Evolutionary conservation across 2,329 filamentous ascomycete genomes (phyloP).

Genomic region (Hypomyces rosellus): DNA sequence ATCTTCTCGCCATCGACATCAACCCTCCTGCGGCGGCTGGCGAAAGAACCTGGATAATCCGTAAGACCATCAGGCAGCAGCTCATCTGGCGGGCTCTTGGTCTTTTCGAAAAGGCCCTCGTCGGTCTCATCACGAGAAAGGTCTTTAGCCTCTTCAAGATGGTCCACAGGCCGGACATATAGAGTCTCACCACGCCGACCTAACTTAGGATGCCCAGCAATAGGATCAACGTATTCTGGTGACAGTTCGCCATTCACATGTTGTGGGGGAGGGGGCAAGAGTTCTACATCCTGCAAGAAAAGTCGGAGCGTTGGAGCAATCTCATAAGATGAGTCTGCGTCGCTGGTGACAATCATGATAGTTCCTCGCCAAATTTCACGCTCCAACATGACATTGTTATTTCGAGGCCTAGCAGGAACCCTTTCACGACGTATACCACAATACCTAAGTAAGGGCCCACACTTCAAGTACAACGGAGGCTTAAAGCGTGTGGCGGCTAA

Average conservation of each 20-base stretch:
- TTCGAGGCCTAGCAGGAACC: conserved; percentile 26
- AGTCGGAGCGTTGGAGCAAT: conserved; percentile 72
- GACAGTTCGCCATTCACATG: conserved; percentile 61
- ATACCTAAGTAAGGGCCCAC: conserved; percentile 84
- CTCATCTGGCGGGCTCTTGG: conserved; percentile 46
- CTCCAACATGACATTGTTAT: conserved; percentile 33
- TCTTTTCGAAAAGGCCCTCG: conserved; percentile 72
- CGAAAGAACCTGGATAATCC: conserved; percentile 48
- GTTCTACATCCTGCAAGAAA: conserved; percentile 79
- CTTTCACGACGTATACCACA: conserved; percentile 70
- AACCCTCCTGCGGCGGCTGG: conserved; percentile 46
- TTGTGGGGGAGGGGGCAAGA: conserved; percentile 70
- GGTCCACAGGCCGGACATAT: conserved; percentile 84
- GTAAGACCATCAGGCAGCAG: conserved; percentile 33
- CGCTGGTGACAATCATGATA: conserved; percentile 90
- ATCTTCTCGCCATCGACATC: conserved; percentile 70
- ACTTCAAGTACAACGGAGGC: conserved; percentile 78
- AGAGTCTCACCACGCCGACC: conserved; percentile 79
- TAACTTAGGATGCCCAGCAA: conserved; percentile 80
- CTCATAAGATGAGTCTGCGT: conserved; percentile 75
- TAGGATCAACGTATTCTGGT: conserved; percentile 80
- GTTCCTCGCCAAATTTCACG: conserved; percentile 87
- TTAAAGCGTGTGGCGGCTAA: conserved; percentile 65
- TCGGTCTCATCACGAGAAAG: conserved; percentile 75
- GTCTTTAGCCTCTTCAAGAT: conserved; percentile 71